Percentiles rank a stretch among this genome's conserved stretches.
phyloP scores from a whole-genome alignment of 345 rosid genomes.

The Eucalyptus camaldulensis region DNA sequence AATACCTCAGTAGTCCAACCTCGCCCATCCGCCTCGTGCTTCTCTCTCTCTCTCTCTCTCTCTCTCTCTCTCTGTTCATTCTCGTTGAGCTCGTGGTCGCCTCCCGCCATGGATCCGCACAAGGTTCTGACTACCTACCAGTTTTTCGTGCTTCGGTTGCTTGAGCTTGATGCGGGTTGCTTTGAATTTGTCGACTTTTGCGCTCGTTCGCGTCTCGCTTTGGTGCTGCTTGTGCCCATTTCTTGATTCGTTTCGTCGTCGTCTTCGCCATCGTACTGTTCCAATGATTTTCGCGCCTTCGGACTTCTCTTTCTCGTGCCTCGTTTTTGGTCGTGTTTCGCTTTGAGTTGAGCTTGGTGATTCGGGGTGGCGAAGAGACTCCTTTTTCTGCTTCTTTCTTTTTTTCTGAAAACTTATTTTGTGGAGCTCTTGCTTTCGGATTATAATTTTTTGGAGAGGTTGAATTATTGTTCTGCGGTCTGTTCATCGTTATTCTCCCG shows the following conservation, averaged over 20 bases:
- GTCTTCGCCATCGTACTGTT: neutral
- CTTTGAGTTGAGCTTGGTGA: neutral
- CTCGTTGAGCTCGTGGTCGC: neutral
- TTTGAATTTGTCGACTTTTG: neutral
- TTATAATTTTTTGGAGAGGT: neutral
- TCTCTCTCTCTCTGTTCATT: neutral
- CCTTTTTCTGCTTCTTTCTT: neutral
- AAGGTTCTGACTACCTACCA: neutral
- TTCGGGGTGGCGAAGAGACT: neutral
- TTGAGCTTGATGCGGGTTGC: neutral
- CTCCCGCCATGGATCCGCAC: conserved; percentile 8
- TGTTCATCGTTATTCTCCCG: neutral
- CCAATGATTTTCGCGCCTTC: neutral
- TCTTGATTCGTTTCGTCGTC: neutral
- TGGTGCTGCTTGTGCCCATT: neutral
- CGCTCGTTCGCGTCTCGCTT: neutral
- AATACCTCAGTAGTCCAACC: neutral
- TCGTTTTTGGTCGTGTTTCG: neutral
- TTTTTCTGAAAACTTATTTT: neutral
- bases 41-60: neutral
- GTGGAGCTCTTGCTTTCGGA: neutral
- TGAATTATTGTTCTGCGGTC: neutral
- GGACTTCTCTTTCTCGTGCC: neutral
- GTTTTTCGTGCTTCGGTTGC: neutral
- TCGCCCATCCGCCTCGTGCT: neutral